These are phyloP conservation scores for Plenodomus lindquistii DNA, from an alignment of 2,329 filamentous ascomycete genomes.

Conservation along the genomic window DNA sequence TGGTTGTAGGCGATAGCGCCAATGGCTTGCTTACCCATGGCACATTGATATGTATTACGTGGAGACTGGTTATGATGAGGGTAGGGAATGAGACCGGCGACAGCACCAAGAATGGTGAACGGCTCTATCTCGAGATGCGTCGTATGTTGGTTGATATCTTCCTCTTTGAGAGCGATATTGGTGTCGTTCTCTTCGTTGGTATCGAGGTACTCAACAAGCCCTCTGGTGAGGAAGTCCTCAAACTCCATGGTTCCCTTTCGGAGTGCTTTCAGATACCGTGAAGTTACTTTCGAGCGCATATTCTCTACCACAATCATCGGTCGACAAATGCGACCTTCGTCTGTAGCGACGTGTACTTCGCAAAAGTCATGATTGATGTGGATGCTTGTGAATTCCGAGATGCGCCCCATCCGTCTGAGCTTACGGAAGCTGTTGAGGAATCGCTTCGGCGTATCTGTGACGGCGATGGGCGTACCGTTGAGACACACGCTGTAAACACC, in stretches of 20 bases:
- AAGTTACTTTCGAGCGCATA: conserved; percentile 76
- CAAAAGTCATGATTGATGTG: conserved; percentile 93
- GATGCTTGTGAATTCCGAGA: conserved; percentile 96
- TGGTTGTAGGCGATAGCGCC: conserved; percentile 98
- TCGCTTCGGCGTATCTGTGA: conserved; percentile 82
- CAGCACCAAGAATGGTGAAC: conserved; percentile 93
- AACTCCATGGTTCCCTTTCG: conserved; percentile 85
- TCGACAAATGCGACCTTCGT: conserved; percentile 94
- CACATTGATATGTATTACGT: conserved; percentile 97
- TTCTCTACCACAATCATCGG: conserved; percentile 95
- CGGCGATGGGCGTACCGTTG: conserved; percentile 90
- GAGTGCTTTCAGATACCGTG: conserved; percentile 76
- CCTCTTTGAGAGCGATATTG: conserved; percentile 87
- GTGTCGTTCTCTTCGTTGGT: conserved; percentile 98
- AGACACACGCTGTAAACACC: conserved; percentile 90
- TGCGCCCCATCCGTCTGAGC: conserved; percentile 83
- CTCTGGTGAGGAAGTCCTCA: conserved; percentile 88
- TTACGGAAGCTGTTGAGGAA: conserved; percentile 86
- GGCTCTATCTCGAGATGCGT: conserved; percentile 98
- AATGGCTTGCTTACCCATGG: conserved; percentile 99
- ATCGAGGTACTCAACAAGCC: conserved; percentile 93
- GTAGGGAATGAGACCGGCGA: conserved; percentile 95
- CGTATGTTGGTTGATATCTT: conserved; percentile 77
- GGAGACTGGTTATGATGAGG: conserved; percentile 99
- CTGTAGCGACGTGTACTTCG: conserved; percentile 92